A percentile compares a stretch with the other conserved stretches of the same genome.
Evolutionary conservation across 371 early-diverging fungal species (phyloP).

Genomic region (Dichotomocladium elegans): DNA sequence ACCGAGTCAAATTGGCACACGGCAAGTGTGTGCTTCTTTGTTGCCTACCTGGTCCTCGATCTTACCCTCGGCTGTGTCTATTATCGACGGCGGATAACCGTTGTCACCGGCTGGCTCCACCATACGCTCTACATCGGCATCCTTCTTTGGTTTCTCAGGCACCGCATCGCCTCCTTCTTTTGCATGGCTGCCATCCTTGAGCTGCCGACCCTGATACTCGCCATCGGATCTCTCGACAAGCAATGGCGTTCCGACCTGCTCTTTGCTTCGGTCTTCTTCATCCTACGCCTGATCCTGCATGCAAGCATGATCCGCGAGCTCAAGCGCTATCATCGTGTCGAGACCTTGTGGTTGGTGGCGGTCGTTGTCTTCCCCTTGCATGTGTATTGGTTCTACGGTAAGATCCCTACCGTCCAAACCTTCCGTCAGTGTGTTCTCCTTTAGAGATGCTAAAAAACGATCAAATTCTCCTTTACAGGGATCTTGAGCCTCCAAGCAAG

Average conservation of each 20-base stretch:
- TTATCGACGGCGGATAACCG: slow-evolving; percentile 44
- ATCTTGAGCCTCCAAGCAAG: slow-evolving; percentile 8
- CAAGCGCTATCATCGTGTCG: slow-evolving; percentile 9
- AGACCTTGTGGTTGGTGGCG: slow-evolving; percentile 13
- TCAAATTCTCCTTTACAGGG: slow-evolving; percentile 1
- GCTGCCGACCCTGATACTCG: slow-evolving; percentile 37
- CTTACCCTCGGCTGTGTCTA: slow-evolving; percentile 42
- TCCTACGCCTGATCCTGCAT: slow-evolving; percentile 38
- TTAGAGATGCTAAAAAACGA: too few species aligned
- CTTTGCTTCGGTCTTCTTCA: slow-evolving; percentile 40
- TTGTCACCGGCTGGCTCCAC: slow-evolving; percentile 57
- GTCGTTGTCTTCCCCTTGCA: slow-evolving; percentile 36
- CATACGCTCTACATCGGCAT: slow-evolving; percentile 44
- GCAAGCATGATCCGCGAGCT: slow-evolving; percentile 26
- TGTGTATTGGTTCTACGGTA: slow-evolving; percentile 49
- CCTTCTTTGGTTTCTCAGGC: slow-evolving; percentile 29
- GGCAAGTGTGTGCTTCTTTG: slow-evolving; percentile 28
- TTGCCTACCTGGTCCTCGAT: slow-evolving; percentile 45
- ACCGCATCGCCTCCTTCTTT: slow-evolving; percentile 27
- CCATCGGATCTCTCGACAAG: slow-evolving; percentile 32
- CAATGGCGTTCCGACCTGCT: slow-evolving; percentile 31
- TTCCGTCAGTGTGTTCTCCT: background rate
- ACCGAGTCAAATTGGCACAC: slow-evolving; percentile 13
- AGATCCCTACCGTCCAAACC: background rate
- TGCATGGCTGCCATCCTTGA: slow-evolving; percentile 37